Evolutionary conservation across 2,329 filamentous ascomycete genomes (phyloP).

Genomic region (Penicillium griseofulvum): DNA sequence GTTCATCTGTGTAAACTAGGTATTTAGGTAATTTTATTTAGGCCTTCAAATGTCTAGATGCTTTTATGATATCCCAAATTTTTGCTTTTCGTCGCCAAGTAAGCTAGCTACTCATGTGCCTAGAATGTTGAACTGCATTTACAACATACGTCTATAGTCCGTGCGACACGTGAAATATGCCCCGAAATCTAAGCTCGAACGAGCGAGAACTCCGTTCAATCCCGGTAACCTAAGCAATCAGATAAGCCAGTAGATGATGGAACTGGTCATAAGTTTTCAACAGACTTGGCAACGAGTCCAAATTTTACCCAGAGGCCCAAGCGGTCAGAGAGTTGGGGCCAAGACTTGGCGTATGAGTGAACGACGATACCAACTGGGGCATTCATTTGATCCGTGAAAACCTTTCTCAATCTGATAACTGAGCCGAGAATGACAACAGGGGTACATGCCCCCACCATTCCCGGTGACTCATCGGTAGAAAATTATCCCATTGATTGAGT

Average conservation of each 20-base stretch:
- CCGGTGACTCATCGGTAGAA: not conserved
- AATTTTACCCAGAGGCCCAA: not conserved
- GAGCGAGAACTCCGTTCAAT: not conserved
- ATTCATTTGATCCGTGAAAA: not conserved
- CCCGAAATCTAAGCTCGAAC: not conserved
- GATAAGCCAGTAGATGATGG: not conserved
- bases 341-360: not conserved
- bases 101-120: too few relatives aligned
- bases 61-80: too few relatives aligned
- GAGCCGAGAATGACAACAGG: not conserved
- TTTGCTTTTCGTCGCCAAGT: too few relatives aligned
- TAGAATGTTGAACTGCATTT: not conserved
- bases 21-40: not conserved
- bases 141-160: not conserved
- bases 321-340: not conserved
- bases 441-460: not conserved
- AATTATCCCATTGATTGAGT: too few relatives aligned
- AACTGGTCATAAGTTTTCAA: not conserved
- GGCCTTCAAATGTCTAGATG: too few relatives aligned
- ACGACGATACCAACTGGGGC: not conserved
- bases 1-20: not conserved
- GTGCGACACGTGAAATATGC: not conserved
- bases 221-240: not conserved
- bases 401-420: not conserved
- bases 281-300: not conserved